Evolutionary conservation across 2,329 filamentous ascomycete genomes (phyloP), one percentile per base, ranked within the genome.

Genomic region (Neonectria sp.): DNA sequence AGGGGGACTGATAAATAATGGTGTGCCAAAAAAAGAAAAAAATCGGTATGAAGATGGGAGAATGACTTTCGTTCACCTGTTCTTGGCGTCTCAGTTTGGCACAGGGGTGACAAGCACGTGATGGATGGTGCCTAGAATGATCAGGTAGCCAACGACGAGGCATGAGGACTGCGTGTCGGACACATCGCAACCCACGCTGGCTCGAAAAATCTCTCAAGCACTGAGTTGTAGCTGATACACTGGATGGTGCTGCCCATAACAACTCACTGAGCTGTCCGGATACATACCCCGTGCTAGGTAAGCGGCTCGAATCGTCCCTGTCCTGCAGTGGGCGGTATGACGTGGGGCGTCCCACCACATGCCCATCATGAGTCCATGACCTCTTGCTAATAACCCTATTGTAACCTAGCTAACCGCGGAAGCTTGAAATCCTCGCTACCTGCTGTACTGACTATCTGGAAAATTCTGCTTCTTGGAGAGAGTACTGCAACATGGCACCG

Each of bases 401-500:
- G 24, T 56, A 58, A 17, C 46, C 9, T 15, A 65, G 51, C 46
- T 13, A 65, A 53, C 31, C 40, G 27, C 59, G 29, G 35, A 60
- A 13, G 11, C 25, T 21, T 13, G 21, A 57, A 21, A 51, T 37
- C 15, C 27, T 35, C n/a, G 13, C 27, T 43, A 43, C 25, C n/a
- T 61, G 6, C 37, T 3, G 33, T 51, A 9, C 9, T 53, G 51
- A 46, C 58, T 51, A 21, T 25, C 15, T 25, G 49, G 29, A n/a
- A 21, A 12, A 9, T 33, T 31, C 29, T 29, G 25, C 51, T 53
- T 49, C 31, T 8, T 35, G n/a, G 27, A 52, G 46, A 29, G 29
- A 40, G 6, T 46, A 45, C 29, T 49, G 49, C 70, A 75, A 15
- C 63, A 89, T 89, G 87, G 86, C 87, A 64, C 87, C 87, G 59